Evolutionary conservation across 805 yeast genomes (phyloP).

Genomic region (Teunomyces pallodes): DNA sequence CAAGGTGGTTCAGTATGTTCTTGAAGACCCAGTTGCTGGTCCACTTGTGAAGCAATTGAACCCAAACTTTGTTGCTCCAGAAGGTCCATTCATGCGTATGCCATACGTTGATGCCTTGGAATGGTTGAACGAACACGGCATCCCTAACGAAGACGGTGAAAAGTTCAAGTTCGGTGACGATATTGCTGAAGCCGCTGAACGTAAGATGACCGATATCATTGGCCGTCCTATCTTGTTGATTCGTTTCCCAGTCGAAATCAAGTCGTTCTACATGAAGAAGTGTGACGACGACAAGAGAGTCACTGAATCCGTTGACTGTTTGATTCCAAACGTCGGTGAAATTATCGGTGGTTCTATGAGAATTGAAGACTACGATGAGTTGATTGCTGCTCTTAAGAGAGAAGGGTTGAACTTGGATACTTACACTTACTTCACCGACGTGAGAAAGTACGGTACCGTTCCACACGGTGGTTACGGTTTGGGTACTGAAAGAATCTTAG

Average conservation of each 20-base stretch:
- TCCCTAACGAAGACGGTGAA: slow-evolving; percentile 93
- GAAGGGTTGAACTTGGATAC: slow-evolving; percentile 80
- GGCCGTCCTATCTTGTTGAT: slow-evolving; percentile 90
- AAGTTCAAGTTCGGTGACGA: slow-evolving; percentile 96
- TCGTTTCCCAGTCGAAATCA: slow-evolving; percentile 94
- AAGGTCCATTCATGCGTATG: slow-evolving; percentile 86
- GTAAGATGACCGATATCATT: slow-evolving; percentile 95
- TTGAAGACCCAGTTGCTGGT: slow-evolving; percentile 91
- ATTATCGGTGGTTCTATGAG: slow-evolving; percentile 99
- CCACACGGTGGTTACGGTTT: slow-evolving; percentile 99
- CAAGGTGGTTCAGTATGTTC: slow-evolving; percentile 65
- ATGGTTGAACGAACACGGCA: slow-evolving; percentile 94
- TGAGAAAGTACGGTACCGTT: slow-evolving; percentile 93
- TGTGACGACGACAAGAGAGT: slow-evolving; percentile 88
- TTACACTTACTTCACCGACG: slow-evolving; percentile 96
- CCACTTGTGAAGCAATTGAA: slow-evolving; percentile 86
- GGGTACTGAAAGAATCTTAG: slow-evolving; percentile 96
- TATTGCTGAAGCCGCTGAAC: slow-evolving; percentile 99
- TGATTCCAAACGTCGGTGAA: slow-evolving; percentile 99
- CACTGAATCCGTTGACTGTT: slow-evolving; percentile 96
- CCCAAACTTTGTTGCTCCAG: slow-evolving; percentile 85
- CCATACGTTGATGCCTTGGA: slow-evolving; percentile 86
- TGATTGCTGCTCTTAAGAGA: slow-evolving; percentile 87
- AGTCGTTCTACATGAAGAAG: slow-evolving; percentile 96
- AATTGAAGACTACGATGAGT: slow-evolving; percentile 75